Evolutionary conservation across 169 alveolate species (phyloP).

Genomic region (Plasmodium inui): DNA sequence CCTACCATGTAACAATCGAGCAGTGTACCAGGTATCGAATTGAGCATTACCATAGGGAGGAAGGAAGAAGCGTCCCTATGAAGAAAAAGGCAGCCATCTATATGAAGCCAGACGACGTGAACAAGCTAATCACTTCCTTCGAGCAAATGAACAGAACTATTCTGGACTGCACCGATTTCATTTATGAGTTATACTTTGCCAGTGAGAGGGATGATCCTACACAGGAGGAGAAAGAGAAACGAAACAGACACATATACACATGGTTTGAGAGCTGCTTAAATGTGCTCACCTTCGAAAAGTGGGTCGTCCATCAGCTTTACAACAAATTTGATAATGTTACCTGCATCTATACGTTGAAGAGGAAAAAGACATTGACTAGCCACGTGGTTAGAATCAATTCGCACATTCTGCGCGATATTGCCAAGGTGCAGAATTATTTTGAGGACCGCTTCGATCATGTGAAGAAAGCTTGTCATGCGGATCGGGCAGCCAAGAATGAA

Average conservation of each 20-base stretch:
- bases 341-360: conserved; percentile 18
- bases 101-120: conserved; percentile 48
- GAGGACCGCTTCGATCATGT: neutral
- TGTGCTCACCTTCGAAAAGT: conserved; percentile 1
- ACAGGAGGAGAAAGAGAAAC: conserved; percentile 2
- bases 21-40: neutral
- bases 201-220: neutral
- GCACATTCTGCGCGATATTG: neutral
- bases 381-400: conserved; percentile 13
- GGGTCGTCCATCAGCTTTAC: conserved; percentile 25
- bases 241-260: neutral
- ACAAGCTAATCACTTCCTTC: conserved; percentile 22
- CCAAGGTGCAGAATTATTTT: neutral
- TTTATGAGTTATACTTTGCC: conserved; percentile 13
- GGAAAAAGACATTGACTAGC: conserved; percentile 3
- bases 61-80: neutral
- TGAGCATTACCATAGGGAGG: neutral
- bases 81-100: conserved; percentile 15
- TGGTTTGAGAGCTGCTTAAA: conserved; percentile 48
- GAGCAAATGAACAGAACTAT: conserved; percentile 22
- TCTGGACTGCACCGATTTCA: conserved; percentile 18
- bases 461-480: neutral
- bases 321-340: conserved; percentile 45
- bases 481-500: neutral
- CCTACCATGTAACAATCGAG: neutral